Conservation (phyloP, 441 rosid genomes). For the Macaranga tanarius region DNA sequence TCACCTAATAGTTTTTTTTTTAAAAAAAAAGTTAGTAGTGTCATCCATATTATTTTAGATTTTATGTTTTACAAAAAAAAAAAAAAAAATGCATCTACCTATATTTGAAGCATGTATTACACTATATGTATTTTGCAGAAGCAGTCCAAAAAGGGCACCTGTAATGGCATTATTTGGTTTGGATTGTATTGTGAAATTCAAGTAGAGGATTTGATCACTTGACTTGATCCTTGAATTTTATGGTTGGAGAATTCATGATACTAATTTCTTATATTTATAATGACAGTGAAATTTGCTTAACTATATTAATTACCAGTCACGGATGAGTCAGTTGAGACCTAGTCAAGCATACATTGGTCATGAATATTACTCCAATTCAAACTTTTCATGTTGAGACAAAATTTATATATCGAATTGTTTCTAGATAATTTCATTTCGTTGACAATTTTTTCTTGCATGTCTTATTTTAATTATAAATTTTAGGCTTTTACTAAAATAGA, state of each 20-base stretch:
- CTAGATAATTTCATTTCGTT: too few relatives aligned
- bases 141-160: background rate
- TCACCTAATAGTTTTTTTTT: too few relatives aligned
- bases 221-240: constrained; percentile 11
- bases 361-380: too few relatives aligned
- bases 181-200: constrained; percentile 5
- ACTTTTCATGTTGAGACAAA: too few relatives aligned
- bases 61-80: too few relatives aligned
- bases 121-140: background rate
- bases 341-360: background rate
- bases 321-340: background rate
- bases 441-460: too few relatives aligned
- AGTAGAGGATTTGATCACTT: background rate
- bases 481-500: too few relatives aligned
- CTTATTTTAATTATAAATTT: too few relatives aligned
- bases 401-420: too few relatives aligned
- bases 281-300: background rate
- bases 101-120: background rate
- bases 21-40: too few relatives aligned
- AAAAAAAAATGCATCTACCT: too few relatives aligned
- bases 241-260: background rate
- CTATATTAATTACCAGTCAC: background rate
- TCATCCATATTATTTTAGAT: too few relatives aligned
- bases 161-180: constrained; percentile 5
- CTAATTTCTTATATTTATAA: background rate